These are phyloP conservation scores for Saccharomycopsis lassenensis DNA, from an alignment of 805 yeast genomes.

Conservation along the genomic window DNA sequence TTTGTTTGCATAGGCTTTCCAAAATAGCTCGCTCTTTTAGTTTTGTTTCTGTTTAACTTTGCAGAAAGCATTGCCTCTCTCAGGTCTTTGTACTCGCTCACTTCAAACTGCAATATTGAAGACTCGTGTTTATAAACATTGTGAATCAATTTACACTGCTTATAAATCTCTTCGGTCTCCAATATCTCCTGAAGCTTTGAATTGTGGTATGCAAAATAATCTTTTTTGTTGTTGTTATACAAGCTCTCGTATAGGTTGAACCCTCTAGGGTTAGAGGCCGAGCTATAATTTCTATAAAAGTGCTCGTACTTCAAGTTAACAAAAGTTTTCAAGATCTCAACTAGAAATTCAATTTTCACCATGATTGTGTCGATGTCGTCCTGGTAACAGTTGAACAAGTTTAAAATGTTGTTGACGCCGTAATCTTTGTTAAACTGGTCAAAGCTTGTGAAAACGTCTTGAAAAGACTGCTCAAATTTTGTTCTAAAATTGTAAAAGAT, in stretches of 20 bases:
- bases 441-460: slow-evolving; percentile 2
- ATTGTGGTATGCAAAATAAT: slow-evolving; percentile 9
- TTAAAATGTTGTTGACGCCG: slow-evolving; percentile 1
- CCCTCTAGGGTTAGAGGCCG: neutral
- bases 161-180: neutral
- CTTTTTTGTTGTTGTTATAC: slow-evolving; percentile 10
- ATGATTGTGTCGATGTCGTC: slow-evolving; percentile 7
- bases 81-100: neutral
- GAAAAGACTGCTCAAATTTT: slow-evolving; percentile 10
- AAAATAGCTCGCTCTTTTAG: no score
- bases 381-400: slow-evolving; percentile 12
- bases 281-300: slow-evolving; percentile 6
- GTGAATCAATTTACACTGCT: slow-evolving; percentile 1
- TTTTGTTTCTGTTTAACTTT: no score
- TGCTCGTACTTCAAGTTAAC: slow-evolving; percentile 10
- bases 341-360: slow-evolving; percentile 11
- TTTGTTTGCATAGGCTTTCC: no score
- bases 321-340: slow-evolving; percentile 8
- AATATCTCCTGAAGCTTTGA: slow-evolving; percentile 6
- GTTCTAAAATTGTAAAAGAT: neutral
- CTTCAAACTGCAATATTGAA: slow-evolving; percentile 6
- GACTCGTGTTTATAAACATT: slow-evolving; percentile 8
- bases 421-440: slow-evolving; percentile 1
- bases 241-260: slow-evolving; percentile 3
- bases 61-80: neutral